These are phyloP conservation scores for Talaromyces atroroseus DNA, from an alignment of 2,329 filamentous ascomycete genomes.

Conservation along the genomic window DNA sequence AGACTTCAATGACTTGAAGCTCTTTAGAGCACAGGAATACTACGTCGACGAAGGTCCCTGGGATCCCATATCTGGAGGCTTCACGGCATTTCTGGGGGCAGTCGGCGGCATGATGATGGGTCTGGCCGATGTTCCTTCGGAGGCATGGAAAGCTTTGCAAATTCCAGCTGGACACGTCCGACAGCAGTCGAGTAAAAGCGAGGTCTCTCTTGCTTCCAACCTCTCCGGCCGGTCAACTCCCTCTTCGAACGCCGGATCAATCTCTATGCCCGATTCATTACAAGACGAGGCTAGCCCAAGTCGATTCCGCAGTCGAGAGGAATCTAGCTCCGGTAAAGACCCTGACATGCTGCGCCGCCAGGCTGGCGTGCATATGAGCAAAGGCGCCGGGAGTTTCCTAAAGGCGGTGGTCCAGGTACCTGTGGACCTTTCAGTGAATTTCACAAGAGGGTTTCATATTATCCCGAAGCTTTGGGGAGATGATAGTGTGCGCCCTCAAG, in stretches of 20 bases:
- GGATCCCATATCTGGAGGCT: slow-evolving; percentile 72
- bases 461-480: slow-evolving; percentile 81
- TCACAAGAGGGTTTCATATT: slow-evolving; percentile 84
- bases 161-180: neutral
- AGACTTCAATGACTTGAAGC: slow-evolving; percentile 64
- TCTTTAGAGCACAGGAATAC: slow-evolving; percentile 64
- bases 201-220: neutral
- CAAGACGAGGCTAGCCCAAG: neutral
- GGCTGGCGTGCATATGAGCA: slow-evolving; percentile 1
- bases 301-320: neutral
- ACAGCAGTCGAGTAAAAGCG: neutral
- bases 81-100: slow-evolving; percentile 70
- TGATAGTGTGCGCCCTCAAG: slow-evolving; percentile 58
- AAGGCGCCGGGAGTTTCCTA: slow-evolving; percentile 2
- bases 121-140: neutral
- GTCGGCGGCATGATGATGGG: slow-evolving; percentile 49
- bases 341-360: slow-evolving; percentile 2
- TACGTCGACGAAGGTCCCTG: slow-evolving; percentile 71
- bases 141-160: slow-evolving; percentile 1
- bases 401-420: neutral
- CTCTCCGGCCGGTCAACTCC: neutral
- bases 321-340: too few relatives aligned
- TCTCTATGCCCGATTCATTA: too few relatives aligned
- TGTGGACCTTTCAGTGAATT: slow-evolving; percentile 45
- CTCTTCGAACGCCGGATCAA: slow-evolving; percentile 3